Conservation (phyloP, 345 rosid species). For the Raphanus raphanistrum region DNA sequence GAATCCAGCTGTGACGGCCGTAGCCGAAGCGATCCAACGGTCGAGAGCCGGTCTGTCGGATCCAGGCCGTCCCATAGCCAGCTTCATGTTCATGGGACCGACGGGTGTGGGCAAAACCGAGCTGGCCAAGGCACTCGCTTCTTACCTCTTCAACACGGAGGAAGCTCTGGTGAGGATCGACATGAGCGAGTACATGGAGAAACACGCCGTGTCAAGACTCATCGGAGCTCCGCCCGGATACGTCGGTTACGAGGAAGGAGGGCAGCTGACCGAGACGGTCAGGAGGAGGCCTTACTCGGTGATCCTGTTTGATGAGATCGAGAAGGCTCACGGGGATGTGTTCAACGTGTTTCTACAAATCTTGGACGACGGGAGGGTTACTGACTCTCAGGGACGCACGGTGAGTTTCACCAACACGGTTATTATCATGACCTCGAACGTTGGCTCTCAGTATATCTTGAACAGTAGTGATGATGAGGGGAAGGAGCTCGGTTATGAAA, state of each 20-base stretch:
- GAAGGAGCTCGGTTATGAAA: conserved; percentile 67
- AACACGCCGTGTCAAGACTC: conserved; percentile 95
- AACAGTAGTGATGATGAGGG: conserved; percentile 72
- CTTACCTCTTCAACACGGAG: conserved; percentile 92
- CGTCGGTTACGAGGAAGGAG: conserved; percentile 98
- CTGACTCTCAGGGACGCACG: conserved; percentile 95
- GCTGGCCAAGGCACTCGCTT: conserved; percentile 90
- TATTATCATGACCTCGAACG: conserved; percentile 93
- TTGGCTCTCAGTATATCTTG: conserved; percentile 86
- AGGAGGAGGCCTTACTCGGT: conserved; percentile 95
- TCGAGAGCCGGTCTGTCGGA: conserved; percentile 98
- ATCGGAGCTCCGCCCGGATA: conserved; percentile 99
- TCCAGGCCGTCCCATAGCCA: conserved; percentile 96
- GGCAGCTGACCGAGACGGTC: conserved; percentile 89
- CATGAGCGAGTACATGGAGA: conserved; percentile 99
- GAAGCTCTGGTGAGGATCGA: conserved; percentile 93
- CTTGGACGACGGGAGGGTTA: conserved; percentile 94
- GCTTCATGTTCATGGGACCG: conserved; percentile 99
- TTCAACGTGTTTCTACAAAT: conserved; percentile 97
- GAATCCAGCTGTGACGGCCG: conserved; percentile 87
- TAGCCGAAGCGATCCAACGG: conserved; percentile 96
- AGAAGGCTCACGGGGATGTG: conserved; percentile 93
- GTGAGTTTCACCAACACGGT: conserved; percentile 94
- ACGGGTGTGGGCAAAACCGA: conserved; percentile 99
- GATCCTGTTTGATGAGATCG: conserved; percentile 96